Evolutionary conservation across 1,284 basidiomycete species (phyloP), one percentile per base, ranked within the genome.

Genomic region (Ceratobasidium sp.): DNA sequence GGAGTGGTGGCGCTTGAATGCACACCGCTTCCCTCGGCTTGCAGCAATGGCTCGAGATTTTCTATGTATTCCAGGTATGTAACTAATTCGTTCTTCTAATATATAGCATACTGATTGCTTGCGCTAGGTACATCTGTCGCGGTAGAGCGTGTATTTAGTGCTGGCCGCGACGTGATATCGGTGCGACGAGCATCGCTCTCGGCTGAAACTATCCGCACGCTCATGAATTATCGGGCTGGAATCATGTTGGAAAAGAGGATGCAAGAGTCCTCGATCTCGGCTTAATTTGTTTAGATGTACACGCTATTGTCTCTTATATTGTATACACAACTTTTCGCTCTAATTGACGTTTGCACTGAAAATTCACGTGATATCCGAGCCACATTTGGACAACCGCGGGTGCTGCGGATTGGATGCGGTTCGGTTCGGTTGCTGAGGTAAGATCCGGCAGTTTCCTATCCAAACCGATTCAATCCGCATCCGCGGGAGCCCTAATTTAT

Each of bases 151-250:
- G 50, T 26, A 12, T 61, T 74, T 10, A 64, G 15, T 48, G 40
- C 40, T 28, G 77, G 77, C 12, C 77, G 77, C 23, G 74, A 78
- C 48, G 44, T 77, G 40, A 75, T 78, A 15, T 75, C 57, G 3
- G 10, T 78, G n/a, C 28, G 77, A 20, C 44, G 73, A 23, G 73
- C 70, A 12, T 76, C 77, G 1, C 77, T 78, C 52, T 48, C 38
- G 20, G 77, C 77, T 1, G 77, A 64, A 23, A 75, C 71, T 44
- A 65, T 78, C 33, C 69, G 57, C 13, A 54, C 44, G 46, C 61
- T 76, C 20, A 78, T 78, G 74, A 56, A 28, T 15, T 74, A 46
- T 28, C 38, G 71, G 46, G 71, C 71, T 17, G 71, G 17, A 10
- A 12, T 74, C 10, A 56, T 74, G n/a, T 26, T 74, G 13, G 71